Base-by-base conservation (phyloP, 1,284 basidiomycete genomes). In the Cryptococcus floricola region DNA sequence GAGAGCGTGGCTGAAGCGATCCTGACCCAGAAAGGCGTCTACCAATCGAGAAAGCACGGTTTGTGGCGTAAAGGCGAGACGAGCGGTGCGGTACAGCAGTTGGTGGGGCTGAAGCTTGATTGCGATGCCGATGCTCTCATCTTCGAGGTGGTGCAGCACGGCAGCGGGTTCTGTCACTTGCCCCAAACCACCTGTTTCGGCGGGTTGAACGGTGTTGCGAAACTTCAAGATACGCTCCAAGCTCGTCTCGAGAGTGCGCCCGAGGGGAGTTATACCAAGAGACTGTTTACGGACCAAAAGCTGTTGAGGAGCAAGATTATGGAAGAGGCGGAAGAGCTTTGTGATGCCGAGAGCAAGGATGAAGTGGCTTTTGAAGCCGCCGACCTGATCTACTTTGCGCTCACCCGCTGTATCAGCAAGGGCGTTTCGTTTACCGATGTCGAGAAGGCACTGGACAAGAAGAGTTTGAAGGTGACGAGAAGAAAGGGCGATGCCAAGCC, bases 61-160 rank as follows among this genome's bases (percentile, higher is more conserved):
- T 79, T 98, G 18, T 99, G 96, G 96, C 83, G 89, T 59, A 99
- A 99, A 76, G 96, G 96, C 25, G 94, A 91, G 77, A 96, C 93
- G 0, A 93, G 89, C 19, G 96, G 96, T 25, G 88, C 94, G 9
- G 92, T 88, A 1, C 96, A 99, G 73, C 84, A 90, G 39, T 84
- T 98, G 53, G 81, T 93, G 18, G 81, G 83, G 64, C 88, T 99
- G 63, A 83, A 86, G 25, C 76, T 88, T 39, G 96, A 99, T 77
- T 99, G 96, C 76, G 96, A 99, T 77, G 83, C 84, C 0, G 96
- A 99, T 76, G 85, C 89, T 41, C 80, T 99, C 53, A 88, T 97
- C 74, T 96, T 96, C 78, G 84, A 85, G 57, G 95, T 98, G 49
- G 79, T 91, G 46, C 96, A 99, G 79, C 85, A 89, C 65, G 91